Evolutionary conservation across 2,329 filamentous ascomycete genomes (phyloP).

Genomic region (Penicillium aurantiogriseum): DNA sequence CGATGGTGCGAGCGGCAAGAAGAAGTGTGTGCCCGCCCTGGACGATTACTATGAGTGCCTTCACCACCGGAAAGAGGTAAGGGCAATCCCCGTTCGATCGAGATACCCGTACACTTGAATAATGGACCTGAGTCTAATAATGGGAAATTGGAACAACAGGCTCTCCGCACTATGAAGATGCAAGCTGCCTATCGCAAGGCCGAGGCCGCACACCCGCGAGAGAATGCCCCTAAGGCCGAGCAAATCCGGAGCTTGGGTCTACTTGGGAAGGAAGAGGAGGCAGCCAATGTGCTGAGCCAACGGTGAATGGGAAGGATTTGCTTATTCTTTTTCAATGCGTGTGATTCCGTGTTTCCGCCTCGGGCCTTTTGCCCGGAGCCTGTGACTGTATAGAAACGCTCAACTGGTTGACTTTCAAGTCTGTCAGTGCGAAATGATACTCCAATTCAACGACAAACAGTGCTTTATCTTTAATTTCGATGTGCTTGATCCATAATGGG

Average conservation of each 20-base stretch:
- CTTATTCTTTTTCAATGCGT: constrained; percentile 28
- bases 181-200: constrained; percentile 83
- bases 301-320: constrained; percentile 22
- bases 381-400: constrained; percentile 39
- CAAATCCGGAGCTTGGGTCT: constrained; percentile 86
- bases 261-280: constrained; percentile 78
- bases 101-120: background rate
- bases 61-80: constrained; percentile 97
- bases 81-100: constrained; percentile 24
- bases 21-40: constrained; percentile 78
- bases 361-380: constrained; percentile 22
- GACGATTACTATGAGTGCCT: constrained; percentile 99
- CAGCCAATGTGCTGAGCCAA: constrained; percentile 55
- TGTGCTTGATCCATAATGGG: background rate
- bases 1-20: constrained; percentile 76
- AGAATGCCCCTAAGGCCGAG: constrained; percentile 76
- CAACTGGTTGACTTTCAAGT: constrained; percentile 19
- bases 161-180: constrained; percentile 71
- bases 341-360: constrained; percentile 30
- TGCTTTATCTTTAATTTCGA: constrained; percentile 1
- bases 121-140: constrained; percentile 7
- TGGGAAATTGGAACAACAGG: constrained; percentile 50
- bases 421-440: constrained; percentile 28
- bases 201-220: constrained; percentile 70
- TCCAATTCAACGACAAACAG: constrained; percentile 21